Base-by-base conservation (phyloP, 1,139 yeast genomes). In the Suhomyces anneliseae region DNA sequence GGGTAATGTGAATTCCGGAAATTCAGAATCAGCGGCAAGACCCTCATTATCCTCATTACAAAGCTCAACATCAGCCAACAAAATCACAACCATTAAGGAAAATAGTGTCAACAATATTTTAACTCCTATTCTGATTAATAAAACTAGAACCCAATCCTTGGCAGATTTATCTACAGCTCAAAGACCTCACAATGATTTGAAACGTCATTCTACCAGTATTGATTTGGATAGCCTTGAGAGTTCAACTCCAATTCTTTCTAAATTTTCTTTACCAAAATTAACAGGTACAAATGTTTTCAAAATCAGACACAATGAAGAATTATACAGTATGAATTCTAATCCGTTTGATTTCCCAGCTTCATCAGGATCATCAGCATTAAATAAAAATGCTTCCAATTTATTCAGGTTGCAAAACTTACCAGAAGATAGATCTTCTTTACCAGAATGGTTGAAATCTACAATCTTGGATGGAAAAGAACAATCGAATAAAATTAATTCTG, bases 261-360 rank as follows among this genome's bases (percentile, higher is more conserved):
- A 64, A 42, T 68, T 68, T 39, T 55, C 60, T 4, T 55, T 68
- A 14, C 72, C 72, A 4, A 56, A 58, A 35, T 24, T 49, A 2
- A 43, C 58, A 0, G 53, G 58, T 8, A 46, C 54, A 2, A 48
- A 53, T 4, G 53, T 65, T 27, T 73, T 72, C 58, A 71, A 68
- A 52, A 63, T 72, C 24, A 57, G 74, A 38, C 76, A 71, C 50
- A 68, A 71, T 43, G 78, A 74, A 48, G 77, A 73, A 51, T 46
- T 68, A 26, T 48, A 66, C 33, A 51, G 61, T 6, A 35, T 53
- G 14, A 49, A 50, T 31, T 53, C 55, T 12, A 50, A 67, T 35
- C 65, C 63, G 39, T 57, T 70, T 36, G 53, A 57, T 27, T 40
- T 48, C 33, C 27, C 39, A 27, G 11, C 39, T 33, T 27, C 43